Evolutionary conservation across 345 rosid species (phyloP).

Genomic region (Eucalyptus polyanthemos): DNA sequence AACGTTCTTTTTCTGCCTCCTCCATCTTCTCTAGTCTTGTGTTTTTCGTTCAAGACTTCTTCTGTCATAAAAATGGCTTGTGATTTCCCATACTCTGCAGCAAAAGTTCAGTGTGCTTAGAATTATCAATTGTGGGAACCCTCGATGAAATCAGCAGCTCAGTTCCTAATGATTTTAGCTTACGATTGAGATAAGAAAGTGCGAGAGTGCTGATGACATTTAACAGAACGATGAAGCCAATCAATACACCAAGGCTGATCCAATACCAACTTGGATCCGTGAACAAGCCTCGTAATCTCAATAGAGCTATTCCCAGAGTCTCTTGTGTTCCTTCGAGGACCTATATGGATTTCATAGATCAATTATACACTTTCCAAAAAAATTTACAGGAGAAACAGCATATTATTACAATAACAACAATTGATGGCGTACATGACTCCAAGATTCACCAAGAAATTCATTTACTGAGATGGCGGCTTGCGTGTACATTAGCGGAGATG

Average conservation of each 20-base stretch:
- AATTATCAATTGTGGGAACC: not conserved
- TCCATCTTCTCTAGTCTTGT: not conserved
- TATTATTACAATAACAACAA: not conserved
- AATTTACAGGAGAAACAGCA: not conserved
- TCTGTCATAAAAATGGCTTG: not conserved
- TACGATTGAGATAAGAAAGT: slow-evolving; percentile 39
- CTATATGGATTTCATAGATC: not conserved
- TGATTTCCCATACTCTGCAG: slow-evolving; percentile 27
- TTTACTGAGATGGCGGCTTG: slow-evolving; percentile 36
- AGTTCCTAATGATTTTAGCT: not conserved
- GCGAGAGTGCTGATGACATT: slow-evolving; percentile 18
- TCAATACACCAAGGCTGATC: slow-evolving; percentile 37
- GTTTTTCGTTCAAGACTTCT: not conserved
- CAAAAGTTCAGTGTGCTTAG: not conserved
- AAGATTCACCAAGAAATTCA: slow-evolving; percentile 41
- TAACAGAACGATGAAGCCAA: slow-evolving; percentile 18
- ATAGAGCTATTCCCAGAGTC: slow-evolving; percentile 23
- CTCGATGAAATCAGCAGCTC: not conserved
- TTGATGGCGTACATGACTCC: slow-evolving; percentile 30
- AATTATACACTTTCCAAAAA: not conserved
- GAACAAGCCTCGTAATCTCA: slow-evolving; percentile 31
- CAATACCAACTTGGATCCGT: slow-evolving; percentile 45
- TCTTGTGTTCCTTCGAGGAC: slow-evolving; percentile 1
- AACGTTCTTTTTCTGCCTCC: not conserved
- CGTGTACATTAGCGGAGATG: slow-evolving; percentile 53